These are phyloP conservation scores for Schoenoplectus triqueter DNA, from an alignment of 202 grass and related monocot genomes.

Conservation along the genomic window DNA sequence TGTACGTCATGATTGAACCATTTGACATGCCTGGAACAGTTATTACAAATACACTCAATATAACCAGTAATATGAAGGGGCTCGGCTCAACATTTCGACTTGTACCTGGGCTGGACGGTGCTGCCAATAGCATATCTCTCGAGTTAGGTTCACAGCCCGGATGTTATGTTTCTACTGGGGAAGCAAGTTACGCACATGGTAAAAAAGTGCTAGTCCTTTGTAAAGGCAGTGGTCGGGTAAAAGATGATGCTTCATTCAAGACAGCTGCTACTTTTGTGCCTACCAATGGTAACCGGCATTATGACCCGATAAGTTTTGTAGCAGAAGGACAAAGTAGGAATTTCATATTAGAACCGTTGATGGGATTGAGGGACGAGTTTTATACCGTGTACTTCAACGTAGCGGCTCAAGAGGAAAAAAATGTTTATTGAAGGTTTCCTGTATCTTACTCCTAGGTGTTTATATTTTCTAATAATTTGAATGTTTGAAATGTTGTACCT, in stretches of 20 bases:
- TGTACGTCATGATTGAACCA: constrained; percentile 55
- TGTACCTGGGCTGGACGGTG: constrained; percentile 56
- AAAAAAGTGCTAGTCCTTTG: constrained; percentile 51
- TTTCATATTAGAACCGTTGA: constrained; percentile 81
- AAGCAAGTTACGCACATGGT: too few species aligned
- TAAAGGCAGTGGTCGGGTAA: constrained; percentile 28
- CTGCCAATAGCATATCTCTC: constrained; percentile 54
- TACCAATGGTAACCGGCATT: constrained; percentile 48
- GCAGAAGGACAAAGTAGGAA: constrained; percentile 51
- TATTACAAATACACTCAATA: constrained; percentile 51
- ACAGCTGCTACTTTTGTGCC: constrained; percentile 63
- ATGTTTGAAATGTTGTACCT: not conserved
- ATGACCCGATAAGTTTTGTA: constrained; percentile 73
- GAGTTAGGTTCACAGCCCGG: constrained; percentile 51
- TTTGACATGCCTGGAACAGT: constrained; percentile 70
- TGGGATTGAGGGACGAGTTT: constrained; percentile 75
- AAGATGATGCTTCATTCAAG: constrained; percentile 42
- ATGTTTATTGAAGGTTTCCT: not conserved
- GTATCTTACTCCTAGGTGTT: not conserved
- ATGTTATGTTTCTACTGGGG: constrained; percentile 58
- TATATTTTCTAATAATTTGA: not conserved
- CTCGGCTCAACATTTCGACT: constrained; percentile 45
- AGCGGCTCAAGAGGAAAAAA: constrained; percentile 36
- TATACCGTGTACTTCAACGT: constrained; percentile 91
- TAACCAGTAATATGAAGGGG: constrained; percentile 41